A percentile compares a stretch with the other conserved stretches of the same genome.
These are phyloP conservation scores for Fusarium agapanthi DNA, from an alignment of 2,329 filamentous ascomycete species.

Conservation along the genomic window DNA sequence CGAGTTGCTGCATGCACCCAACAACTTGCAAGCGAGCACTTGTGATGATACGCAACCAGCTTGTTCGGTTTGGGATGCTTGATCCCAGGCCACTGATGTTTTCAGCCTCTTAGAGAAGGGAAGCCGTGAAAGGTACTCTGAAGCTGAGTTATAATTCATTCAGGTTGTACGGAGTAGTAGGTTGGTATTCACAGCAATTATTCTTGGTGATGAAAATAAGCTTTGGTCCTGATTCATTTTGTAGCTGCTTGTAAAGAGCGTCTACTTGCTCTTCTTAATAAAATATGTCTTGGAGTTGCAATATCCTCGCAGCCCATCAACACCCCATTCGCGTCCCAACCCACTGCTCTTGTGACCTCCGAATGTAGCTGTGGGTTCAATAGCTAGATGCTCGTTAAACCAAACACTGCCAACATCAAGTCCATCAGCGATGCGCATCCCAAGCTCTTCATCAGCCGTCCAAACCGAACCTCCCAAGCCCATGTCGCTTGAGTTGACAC, in stretches of 20 bases:
- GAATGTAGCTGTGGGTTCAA: constrained; percentile 3
- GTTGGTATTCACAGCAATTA: neutral
- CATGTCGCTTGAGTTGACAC: constrained; percentile 15
- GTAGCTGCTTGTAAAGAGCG: neutral
- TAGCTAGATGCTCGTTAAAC: constrained; percentile 7
- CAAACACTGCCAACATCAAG: constrained; percentile 16
- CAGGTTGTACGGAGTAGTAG: neutral
- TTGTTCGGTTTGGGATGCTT: neutral
- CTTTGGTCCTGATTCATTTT: neutral
- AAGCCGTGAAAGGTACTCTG: too few species aligned
- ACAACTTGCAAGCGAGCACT: too few species aligned
- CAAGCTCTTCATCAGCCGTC: neutral
- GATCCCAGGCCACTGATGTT: neutral
- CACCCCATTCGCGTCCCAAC: constrained; percentile 10
- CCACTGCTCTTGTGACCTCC: constrained; percentile 24
- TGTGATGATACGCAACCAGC: neutral
- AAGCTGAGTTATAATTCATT: too few species aligned
- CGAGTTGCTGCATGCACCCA: neutral
- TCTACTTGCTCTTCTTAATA: neutral
- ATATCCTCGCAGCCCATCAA: constrained; percentile 9
- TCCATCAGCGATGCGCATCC: neutral
- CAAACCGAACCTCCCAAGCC: constrained; percentile 17
- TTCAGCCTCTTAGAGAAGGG: neutral
- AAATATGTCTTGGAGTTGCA: constrained; percentile 9
- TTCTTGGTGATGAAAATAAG: too few species aligned